Conservation (phyloP, 164 flowering plant species). For the Vitis riparia region DNA sequence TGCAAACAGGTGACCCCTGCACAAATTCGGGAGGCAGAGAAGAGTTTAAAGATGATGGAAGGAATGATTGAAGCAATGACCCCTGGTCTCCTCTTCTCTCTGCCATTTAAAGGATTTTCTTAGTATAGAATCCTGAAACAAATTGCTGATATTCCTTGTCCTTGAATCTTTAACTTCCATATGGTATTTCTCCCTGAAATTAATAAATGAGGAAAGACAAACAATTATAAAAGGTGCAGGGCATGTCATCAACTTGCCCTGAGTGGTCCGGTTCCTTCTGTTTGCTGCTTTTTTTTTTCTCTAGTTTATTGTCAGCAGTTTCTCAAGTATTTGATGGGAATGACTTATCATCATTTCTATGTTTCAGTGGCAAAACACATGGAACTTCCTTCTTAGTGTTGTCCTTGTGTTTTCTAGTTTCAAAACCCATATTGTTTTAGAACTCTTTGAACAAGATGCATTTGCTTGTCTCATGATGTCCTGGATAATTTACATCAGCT, state of each 20-base stretch:
- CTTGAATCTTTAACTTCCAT: background rate
- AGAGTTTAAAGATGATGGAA: slow-evolving; percentile 86
- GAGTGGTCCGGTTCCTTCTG: background rate
- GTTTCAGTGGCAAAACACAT: too few species aligned
- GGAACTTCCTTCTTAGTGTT: background rate
- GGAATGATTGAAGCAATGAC: slow-evolving; percentile 96
- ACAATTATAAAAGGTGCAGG: slow-evolving; percentile 1
- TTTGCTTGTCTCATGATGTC: too few species aligned
- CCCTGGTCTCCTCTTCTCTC: slow-evolving; percentile 53
- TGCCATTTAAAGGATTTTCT: background rate
- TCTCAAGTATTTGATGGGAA: too few species aligned
- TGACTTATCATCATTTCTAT: too few species aligned
- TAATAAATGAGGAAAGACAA: background rate
- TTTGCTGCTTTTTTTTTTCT: too few species aligned
- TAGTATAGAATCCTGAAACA: background rate
- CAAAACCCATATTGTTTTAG: background rate
- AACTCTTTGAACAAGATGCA: background rate
- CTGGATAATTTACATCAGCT: too few species aligned
- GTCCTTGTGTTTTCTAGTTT: background rate
- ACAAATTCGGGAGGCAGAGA: slow-evolving; percentile 97
- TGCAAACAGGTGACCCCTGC: slow-evolving; percentile 81
- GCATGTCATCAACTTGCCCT: background rate
- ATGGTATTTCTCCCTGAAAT: background rate
- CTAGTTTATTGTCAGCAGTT: too few species aligned
- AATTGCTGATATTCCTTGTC: background rate